Evolutionary conservation across 495 filamentous ascomycete genomes (phyloP).

Genomic region (Penicillium robsamsonii): DNA sequence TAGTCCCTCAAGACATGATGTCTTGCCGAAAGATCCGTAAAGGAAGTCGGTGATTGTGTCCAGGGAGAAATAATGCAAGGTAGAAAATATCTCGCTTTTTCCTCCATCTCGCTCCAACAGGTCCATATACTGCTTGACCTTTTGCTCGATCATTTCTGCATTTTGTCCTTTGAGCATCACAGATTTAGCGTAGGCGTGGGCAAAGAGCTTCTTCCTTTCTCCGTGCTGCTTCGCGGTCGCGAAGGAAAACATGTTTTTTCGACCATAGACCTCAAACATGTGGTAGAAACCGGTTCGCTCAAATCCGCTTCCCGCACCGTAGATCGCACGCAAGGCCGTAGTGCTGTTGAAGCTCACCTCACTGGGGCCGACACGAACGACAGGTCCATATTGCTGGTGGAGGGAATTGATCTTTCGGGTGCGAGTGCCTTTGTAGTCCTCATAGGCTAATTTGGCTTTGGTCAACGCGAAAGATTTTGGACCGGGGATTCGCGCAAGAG

Average conservation of each 20-base stretch:
- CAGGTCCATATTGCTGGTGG: conserved; percentile 38
- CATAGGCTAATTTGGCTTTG: conserved; percentile 24
- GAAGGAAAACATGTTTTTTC: conserved; percentile 39
- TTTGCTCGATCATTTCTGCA: conserved; percentile 25
- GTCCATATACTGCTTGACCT: conserved; percentile 29
- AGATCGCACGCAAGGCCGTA: conserved; percentile 32
- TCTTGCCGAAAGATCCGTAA: conserved; percentile 24
- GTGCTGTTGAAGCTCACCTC: conserved; percentile 37
- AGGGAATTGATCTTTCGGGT: conserved; percentile 29
- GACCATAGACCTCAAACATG: conserved; percentile 43
- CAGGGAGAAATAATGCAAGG: conserved; percentile 42
- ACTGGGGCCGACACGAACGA: conserved; percentile 43
- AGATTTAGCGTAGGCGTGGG: conserved; percentile 39
- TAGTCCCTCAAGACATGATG: conserved; percentile 21
- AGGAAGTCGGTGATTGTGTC: conserved; percentile 37
- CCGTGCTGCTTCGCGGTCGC: conserved; percentile 26
- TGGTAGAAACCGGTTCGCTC: conserved; percentile 39
- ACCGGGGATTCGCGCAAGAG: conserved; percentile 23
- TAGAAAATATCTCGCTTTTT: conserved; percentile 31
- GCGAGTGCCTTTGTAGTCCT: conserved; percentile 34
- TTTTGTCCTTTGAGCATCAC: conserved; percentile 21
- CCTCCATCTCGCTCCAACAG: conserved; percentile 20
- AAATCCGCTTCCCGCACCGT: conserved; percentile 42
- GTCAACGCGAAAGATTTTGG: conserved; percentile 29
- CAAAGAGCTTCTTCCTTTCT: conserved; percentile 41